Evolutionary conservation across 352 stramenopile genomes (phyloP).

Genomic region (Phytopythium boreale): DNA sequence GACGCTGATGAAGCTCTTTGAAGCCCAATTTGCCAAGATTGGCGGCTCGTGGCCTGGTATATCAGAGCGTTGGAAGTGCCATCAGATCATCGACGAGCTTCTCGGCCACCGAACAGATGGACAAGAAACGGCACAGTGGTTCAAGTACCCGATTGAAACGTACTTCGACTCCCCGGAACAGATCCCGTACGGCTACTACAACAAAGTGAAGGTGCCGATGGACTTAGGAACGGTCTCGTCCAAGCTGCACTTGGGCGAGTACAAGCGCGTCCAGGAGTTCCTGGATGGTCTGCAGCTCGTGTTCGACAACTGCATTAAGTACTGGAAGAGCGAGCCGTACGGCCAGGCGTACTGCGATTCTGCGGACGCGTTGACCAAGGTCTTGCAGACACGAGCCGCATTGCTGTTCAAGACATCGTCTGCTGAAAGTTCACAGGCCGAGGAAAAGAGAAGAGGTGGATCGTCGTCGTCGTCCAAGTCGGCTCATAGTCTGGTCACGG

Average conservation of each 20-base stretch:
- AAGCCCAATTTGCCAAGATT: conserved; percentile 67
- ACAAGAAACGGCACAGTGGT: conserved; percentile 83
- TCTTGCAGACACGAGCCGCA: conserved; percentile 48
- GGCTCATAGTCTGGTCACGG: neutral
- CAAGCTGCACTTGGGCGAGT: conserved; percentile 62
- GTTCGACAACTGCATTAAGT: conserved; percentile 84
- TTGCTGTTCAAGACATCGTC: conserved; percentile 24
- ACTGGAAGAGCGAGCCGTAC: conserved; percentile 76
- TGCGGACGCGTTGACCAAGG: conserved; percentile 46
- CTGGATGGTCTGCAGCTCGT: conserved; percentile 66
- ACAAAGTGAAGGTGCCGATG: conserved; percentile 78
- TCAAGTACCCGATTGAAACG: conserved; percentile 84
- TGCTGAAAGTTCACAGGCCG: neutral
- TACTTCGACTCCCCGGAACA: conserved; percentile 84
- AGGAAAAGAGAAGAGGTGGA: neutral
- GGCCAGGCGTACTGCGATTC: conserved; percentile 79
- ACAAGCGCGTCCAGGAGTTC: conserved; percentile 58
- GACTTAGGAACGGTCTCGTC: conserved; percentile 78
- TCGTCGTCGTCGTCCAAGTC: neutral
- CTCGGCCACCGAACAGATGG: conserved; percentile 68
- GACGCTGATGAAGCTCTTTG: conserved; percentile 84
- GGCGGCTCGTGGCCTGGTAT: conserved; percentile 65
- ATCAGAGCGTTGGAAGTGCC: conserved; percentile 77
- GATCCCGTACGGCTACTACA: conserved; percentile 81
- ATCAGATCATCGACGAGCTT: conserved; percentile 79